These are phyloP conservation scores for Fomitopsis pinicola DNA, from an alignment of 1,284 basidiomycete genomes.

Conservation along the genomic window DNA sequence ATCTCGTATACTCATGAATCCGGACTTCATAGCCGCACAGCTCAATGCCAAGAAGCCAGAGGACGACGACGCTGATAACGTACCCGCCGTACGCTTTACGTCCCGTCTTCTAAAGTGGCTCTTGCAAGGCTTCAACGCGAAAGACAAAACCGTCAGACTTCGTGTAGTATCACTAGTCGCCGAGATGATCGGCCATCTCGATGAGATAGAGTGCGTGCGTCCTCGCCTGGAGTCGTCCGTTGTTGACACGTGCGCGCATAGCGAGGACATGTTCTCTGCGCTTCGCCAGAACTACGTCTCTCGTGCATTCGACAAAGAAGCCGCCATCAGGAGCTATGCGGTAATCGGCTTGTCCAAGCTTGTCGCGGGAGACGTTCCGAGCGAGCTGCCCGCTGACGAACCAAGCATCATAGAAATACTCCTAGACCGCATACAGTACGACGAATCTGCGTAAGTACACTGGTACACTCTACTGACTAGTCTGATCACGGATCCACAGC, in stretches of 20 bases:
- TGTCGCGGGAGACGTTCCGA: slow-evolving; percentile 66
- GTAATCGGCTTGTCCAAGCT: slow-evolving; percentile 82
- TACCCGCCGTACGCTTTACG: slow-evolving; percentile 58
- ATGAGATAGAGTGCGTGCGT: slow-evolving; percentile 73
- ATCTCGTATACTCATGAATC: too few relatives aligned
- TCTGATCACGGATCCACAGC: slow-evolving; percentile 34
- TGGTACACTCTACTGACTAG: neutral
- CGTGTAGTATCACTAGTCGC: slow-evolving; percentile 72
- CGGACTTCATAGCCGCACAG: neutral
- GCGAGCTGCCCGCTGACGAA: slow-evolving; percentile 60
- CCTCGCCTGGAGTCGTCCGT: neutral
- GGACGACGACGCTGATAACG: neutral
- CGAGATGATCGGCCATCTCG: slow-evolving; percentile 73
- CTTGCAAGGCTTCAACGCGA: slow-evolving; percentile 80
- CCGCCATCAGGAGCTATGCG: slow-evolving; percentile 76
- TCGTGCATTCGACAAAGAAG: slow-evolving; percentile 81
- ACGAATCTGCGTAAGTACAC: slow-evolving; percentile 68
- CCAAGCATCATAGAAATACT: slow-evolving; percentile 62
- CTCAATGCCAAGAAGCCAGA: neutral
- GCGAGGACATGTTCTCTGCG: slow-evolving; percentile 73
- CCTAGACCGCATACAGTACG: slow-evolving; percentile 67
- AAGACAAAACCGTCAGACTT: slow-evolving; percentile 84
- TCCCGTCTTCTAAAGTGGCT: slow-evolving; percentile 71
- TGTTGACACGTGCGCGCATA: slow-evolving; percentile 27
- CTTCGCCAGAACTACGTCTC: slow-evolving; percentile 67